These are phyloP conservation scores for Globisporangium iwayamae DNA, from an alignment of 352 stramenopile species.

Conservation along the genomic window DNA sequence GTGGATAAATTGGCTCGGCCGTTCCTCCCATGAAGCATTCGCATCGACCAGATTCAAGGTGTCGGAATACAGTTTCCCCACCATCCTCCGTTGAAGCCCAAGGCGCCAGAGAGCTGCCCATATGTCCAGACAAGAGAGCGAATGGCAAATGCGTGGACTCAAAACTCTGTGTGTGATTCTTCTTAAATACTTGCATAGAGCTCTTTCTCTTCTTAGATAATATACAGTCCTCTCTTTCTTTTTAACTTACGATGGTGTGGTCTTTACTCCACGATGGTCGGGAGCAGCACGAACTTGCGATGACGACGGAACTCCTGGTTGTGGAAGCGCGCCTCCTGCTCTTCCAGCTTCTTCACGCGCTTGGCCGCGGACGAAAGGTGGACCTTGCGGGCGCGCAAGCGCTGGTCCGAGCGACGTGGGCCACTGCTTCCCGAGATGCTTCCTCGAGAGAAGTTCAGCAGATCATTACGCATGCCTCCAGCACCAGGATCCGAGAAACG, in stretches of 20 bases:
- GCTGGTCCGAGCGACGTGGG: conserved; percentile 40
- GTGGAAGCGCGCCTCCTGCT: conserved; percentile 69
- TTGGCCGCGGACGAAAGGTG: conserved; percentile 80
- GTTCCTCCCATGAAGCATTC: too few relatives aligned
- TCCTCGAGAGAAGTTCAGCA: conserved; percentile 63
- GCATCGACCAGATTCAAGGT: too few relatives aligned
- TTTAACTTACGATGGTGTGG: background rate
- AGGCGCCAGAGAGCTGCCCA: too few relatives aligned
- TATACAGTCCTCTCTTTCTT: conserved; percentile 1
- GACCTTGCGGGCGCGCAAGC: conserved; percentile 50
- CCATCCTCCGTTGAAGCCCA: too few relatives aligned
- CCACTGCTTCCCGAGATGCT: conserved; percentile 34
- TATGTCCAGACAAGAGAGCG: too few relatives aligned
- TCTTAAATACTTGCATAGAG: conserved; percentile 12
- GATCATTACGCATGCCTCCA: conserved; percentile 40
- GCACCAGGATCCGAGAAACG: conserved; percentile 71
- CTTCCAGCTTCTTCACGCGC: conserved; percentile 80
- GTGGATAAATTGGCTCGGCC: too few relatives aligned
- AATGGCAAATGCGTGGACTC: background rate
- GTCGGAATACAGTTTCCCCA: too few relatives aligned
- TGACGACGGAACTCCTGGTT: conserved; percentile 27
- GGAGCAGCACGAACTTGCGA: conserved; percentile 39
- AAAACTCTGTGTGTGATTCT: background rate
- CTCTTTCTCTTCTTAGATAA: conserved; percentile 4
- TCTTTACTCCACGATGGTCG: conserved; percentile 44